These are phyloP conservation scores for Castanea sativa DNA, from an alignment of 306 rosid species.

Conservation along the genomic window DNA sequence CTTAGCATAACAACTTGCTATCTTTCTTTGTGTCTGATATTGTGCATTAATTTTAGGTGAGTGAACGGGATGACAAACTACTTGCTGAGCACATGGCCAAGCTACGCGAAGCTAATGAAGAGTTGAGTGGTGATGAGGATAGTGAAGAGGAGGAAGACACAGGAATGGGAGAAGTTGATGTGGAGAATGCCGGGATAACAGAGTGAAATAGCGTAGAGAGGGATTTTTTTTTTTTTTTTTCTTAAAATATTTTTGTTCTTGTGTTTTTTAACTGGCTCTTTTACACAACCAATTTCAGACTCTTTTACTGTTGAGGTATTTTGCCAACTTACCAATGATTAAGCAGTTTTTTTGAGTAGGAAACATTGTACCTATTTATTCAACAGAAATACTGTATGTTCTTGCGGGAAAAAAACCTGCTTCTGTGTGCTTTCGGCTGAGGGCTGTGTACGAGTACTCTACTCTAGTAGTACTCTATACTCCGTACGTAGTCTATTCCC, in stretches of 20 bases:
- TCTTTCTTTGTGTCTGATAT: conserved; percentile 18
- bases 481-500: too few relatives aligned
- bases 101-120: conserved; percentile 78
- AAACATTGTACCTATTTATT: too few relatives aligned
- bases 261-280: not conserved
- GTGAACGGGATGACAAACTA: conserved; percentile 84
- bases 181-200: conserved; percentile 62
- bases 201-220: conserved; percentile 44
- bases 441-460: too few relatives aligned
- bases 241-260: conserved; percentile 11
- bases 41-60: conserved; percentile 61
- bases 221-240: conserved; percentile 10
- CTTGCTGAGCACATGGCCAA: conserved; percentile 83
- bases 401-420: too few relatives aligned
- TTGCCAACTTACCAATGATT: too few relatives aligned
- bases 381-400: too few relatives aligned
- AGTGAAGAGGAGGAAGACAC: conserved; percentile 98
- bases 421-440: too few relatives aligned
- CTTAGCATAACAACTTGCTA: not conserved
- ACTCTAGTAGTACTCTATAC: too few relatives aligned
- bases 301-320: conserved; percentile 29
- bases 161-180: conserved; percentile 89
- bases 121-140: conserved; percentile 71
- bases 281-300: conserved; percentile 23
- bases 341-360: too few relatives aligned